Conservation (phyloP, 208 protist species). For the Trypanosoma congolense region DNA sequence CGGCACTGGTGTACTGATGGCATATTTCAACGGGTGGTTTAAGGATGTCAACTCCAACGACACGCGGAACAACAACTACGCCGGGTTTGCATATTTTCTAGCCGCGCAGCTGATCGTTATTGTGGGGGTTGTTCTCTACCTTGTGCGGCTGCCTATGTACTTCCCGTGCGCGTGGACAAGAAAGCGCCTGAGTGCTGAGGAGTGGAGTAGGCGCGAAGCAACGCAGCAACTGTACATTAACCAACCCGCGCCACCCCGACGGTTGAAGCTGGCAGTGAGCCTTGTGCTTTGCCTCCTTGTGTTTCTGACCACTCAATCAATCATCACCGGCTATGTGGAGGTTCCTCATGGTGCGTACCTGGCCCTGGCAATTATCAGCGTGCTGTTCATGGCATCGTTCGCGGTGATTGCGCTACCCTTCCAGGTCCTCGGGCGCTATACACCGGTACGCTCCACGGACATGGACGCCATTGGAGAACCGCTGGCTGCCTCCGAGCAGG, state of each 20-base stretch:
- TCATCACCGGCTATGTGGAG: slow-evolving; percentile 40
- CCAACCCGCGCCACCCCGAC: slow-evolving; percentile 38
- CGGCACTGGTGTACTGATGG: slow-evolving; percentile 66
- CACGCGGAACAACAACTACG: slow-evolving; percentile 14
- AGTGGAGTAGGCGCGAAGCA: slow-evolving; percentile 30
- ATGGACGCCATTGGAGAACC: slow-evolving; percentile 4
- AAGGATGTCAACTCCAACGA: slow-evolving; percentile 15
- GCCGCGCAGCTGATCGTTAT: slow-evolving; percentile 19
- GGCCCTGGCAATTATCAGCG: slow-evolving; percentile 32
- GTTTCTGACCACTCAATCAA: slow-evolving; percentile 46
- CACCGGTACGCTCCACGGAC: neutral
- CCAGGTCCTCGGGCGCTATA: slow-evolving; percentile 2
- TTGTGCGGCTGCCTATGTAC: slow-evolving; percentile 65
- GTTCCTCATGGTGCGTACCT: slow-evolving; percentile 20
- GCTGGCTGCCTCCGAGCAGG: neutral
- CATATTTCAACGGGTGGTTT: slow-evolving; percentile 68
- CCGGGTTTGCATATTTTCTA: slow-evolving; percentile 54
- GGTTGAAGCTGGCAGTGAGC: slow-evolving; percentile 36
- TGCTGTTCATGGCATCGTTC: slow-evolving; percentile 42
- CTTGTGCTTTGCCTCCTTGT: slow-evolving; percentile 29
- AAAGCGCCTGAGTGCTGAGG: slow-evolving; percentile 31
- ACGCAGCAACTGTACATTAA: slow-evolving; percentile 58
- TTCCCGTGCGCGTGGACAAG: slow-evolving; percentile 29
- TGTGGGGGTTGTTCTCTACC: slow-evolving; percentile 25
- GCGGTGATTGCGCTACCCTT: slow-evolving; percentile 36